Conservation (phyloP, 352 stramenopile species). For the Phytophthora syringae region DNA sequence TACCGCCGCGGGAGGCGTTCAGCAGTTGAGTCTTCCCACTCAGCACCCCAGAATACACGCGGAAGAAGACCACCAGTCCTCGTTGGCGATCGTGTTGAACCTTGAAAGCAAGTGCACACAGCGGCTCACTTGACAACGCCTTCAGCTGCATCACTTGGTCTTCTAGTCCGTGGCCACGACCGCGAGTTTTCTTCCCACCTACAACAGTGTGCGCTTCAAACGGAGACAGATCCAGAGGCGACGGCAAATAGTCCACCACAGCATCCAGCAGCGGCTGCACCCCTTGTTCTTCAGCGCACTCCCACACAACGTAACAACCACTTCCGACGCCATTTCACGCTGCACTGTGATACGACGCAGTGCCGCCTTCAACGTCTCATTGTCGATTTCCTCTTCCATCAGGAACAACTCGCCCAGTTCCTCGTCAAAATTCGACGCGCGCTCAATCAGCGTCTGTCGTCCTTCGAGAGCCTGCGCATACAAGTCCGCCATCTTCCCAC, state of each 20-base stretch:
- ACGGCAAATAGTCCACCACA: slow-evolving; percentile 97
- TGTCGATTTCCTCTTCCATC: slow-evolving; percentile 69
- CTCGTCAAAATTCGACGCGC: slow-evolving; percentile 74
- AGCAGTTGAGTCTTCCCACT: slow-evolving; percentile 80
- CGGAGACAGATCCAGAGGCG: slow-evolving; percentile 87
- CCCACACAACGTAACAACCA: slow-evolving; percentile 64
- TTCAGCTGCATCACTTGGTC: slow-evolving; percentile 38
- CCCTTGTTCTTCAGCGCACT: slow-evolving; percentile 88
- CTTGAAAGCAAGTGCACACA: slow-evolving; percentile 75
- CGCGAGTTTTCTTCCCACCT: slow-evolving; percentile 43
- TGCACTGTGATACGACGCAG: slow-evolving; percentile 71
- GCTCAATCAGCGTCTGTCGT: slow-evolving; percentile 69
- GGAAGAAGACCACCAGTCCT: slow-evolving; percentile 91
- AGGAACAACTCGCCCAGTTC: slow-evolving; percentile 77
- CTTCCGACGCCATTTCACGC: slow-evolving; percentile 46
- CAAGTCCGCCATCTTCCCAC: slow-evolving; percentile 60
- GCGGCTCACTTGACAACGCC: slow-evolving; percentile 51
- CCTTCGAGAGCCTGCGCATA: slow-evolving; percentile 46
- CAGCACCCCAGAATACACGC: slow-evolving; percentile 93
- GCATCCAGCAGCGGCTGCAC: slow-evolving; percentile 98
- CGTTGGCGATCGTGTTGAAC: slow-evolving; percentile 81
- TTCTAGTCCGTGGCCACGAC: slow-evolving; percentile 7
- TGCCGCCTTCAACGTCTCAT: slow-evolving; percentile 52
- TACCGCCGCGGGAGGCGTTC: slow-evolving; percentile 67
- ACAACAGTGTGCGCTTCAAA: slow-evolving; percentile 63